Evolutionary conservation across 1,139 yeast species (phyloP).

Genomic region (Candida sojae): DNA sequence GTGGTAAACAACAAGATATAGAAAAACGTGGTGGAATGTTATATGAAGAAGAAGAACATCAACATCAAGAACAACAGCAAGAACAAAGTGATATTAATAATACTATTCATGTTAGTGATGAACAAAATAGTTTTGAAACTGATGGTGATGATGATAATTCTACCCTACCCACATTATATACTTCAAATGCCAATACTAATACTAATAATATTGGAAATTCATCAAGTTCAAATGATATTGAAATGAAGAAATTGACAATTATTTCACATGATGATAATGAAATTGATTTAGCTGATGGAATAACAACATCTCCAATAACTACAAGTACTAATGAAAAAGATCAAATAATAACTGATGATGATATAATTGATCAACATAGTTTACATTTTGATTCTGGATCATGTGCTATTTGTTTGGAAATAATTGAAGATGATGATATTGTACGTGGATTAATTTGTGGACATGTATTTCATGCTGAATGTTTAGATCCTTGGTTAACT

Average conservation of each 20-base stretch:
- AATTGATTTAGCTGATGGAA: not conserved
- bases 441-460: slow-evolving; percentile 81
- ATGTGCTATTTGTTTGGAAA: slow-evolving; percentile 80
- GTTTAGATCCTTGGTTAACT: slow-evolving; percentile 83
- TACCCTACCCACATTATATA: not conserved
- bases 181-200: not conserved
- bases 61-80: slow-evolving; percentile 2
- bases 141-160: slow-evolving; percentile 2
- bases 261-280: not conserved
- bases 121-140: not conserved
- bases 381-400: slow-evolving; percentile 68
- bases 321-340: not conserved
- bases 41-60: slow-evolving; percentile 30
- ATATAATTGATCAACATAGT: slow-evolving; percentile 19
- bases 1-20: slow-evolving; percentile 48
- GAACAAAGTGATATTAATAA: not conserved
- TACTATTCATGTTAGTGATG: not conserved
- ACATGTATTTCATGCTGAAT: slow-evolving; percentile 78
- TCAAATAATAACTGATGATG: slow-evolving; percentile 4
- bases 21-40: slow-evolving; percentile 35
- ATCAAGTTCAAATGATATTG: not conserved
- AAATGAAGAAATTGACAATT: not conserved
- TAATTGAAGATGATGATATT: slow-evolving; percentile 58
- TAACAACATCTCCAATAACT: not conserved
- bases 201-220: not conserved